Evolutionary conservation across 352 stramenopile genomes (phyloP), one percentile per base, ranked within the genome.

Genomic region (Phytophthora quininea): DNA sequence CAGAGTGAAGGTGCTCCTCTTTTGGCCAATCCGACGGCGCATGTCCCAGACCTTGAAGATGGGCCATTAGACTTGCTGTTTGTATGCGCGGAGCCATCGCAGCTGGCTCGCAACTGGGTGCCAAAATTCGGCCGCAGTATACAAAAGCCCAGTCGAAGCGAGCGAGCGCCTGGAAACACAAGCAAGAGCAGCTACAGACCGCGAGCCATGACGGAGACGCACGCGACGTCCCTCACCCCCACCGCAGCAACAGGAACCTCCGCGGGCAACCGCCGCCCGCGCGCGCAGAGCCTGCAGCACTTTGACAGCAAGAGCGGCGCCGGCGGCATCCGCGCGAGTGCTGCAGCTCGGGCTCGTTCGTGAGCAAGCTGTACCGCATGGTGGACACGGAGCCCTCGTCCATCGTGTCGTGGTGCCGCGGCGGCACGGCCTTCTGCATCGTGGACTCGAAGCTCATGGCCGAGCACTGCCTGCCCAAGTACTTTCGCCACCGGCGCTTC

Each of bases 371-470:
- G 29, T 95, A 82, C 69, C 81, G 85, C 57, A 95, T 95, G 87
- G 84, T 95, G 29, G 87, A 95, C 71, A 79, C 85, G 27, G 87
- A 95, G 57, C 87, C 85, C 0, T 82, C 85, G 42, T 80, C 80
- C 10, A 93, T 95, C 58, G 87, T 95, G 15, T 90, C 87, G 10
- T 95, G 87, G 87, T 93, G 89, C 66, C 80, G 83, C 66, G 79
- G 90, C 40, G 90, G 90, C 49, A 93, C 88, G n/a, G 89, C 90
- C 24, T 97, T 97, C 64, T 95, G 91, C 61, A 95, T 97, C 48
- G 90, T 95, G n/a, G 88, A 97, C 65, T 81, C 90, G 9, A 93
- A 95, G 67, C 84, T 92, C 68, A 89, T 96, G 71, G 89, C 91
- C 1, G 86, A 95, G 62, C 86, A 95, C 62, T 95, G 89, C 54